phyloP scores from a whole-genome alignment of 805 yeast genomes.

The Ogataea sp. region DNA sequence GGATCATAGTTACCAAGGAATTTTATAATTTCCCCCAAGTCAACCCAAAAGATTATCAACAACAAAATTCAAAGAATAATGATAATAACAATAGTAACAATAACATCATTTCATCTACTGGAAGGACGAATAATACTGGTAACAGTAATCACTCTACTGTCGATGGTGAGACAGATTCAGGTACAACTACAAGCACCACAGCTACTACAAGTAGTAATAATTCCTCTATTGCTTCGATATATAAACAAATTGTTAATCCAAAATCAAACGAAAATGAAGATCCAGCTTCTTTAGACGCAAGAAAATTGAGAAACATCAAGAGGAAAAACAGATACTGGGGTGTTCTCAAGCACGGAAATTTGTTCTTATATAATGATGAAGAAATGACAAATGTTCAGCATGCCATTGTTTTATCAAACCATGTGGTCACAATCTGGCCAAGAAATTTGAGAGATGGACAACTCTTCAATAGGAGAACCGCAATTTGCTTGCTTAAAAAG shows the following conservation, averaged over 20 bases:
- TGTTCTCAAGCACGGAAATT: conserved; percentile 76
- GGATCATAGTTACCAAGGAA: conserved; percentile 80
- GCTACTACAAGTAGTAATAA: background rate
- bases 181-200: background rate
- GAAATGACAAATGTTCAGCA: conserved; percentile 58
- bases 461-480: conserved; percentile 70
- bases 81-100: too few species aligned
- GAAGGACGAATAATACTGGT: too few species aligned
- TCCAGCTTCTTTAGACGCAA: conserved; percentile 25
- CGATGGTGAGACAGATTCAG: background rate
- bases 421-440: conserved; percentile 82
- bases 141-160: too few species aligned
- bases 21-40: conserved; percentile 47
- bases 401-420: conserved; percentile 68
- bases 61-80: background rate
- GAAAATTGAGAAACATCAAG: conserved; percentile 29
- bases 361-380: conserved; percentile 76
- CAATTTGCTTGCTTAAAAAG: conserved; percentile 62
- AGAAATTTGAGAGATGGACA: conserved; percentile 64
- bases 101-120: too few species aligned
- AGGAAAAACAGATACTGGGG: conserved; percentile 60
- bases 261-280: conserved; percentile 8
- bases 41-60: conserved; percentile 16
- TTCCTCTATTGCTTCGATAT: background rate
- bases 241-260: conserved; percentile 2